Base-by-base conservation (phyloP, 2,329 filamentous ascomycete species). In the Macrophomina pseudophaseolina region DNA sequence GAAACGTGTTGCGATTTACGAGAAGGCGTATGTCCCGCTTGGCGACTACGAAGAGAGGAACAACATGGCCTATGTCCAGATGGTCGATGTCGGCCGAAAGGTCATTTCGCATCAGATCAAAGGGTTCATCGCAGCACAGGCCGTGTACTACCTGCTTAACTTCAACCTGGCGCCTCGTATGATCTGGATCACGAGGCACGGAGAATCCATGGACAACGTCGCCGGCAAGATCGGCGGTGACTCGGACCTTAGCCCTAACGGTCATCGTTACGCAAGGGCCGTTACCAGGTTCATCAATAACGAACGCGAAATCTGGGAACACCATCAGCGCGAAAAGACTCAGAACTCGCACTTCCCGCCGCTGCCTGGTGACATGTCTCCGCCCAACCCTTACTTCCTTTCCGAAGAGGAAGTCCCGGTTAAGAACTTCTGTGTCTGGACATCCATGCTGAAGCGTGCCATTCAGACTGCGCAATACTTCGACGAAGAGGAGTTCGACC, bases 351-450 rank as follows among this genome's bases (percentile, higher is more conserved):
- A 91, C 67, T 97, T 97, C 78, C 94, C 95, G n/a, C 94, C 95
- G 0, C 86, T 90, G 49, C 90, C 94, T 0, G 95, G 95, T 66
- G 94, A 97, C 79, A 91, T 91, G 70, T 98, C 95, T 0, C 95
- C 95, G 4, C 95, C 95, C 0, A 98, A 99, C 74, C 95, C 95
- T 0, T 92, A 97, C 75, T 90, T 90, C 71, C 79, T 80, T 64
- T 73, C 71, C 51, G 77, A 79, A 14, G 69, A 71, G 23, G 79
- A 80, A 33, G 71, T 85, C 35, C 87, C 91, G 35, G 86, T 91
- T 74, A 97, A 97, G 82, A 93, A 93, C 76, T 98, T 97, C 76
- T 99, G 95, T 78, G 92, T 99, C 16, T 99, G 95, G 95, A 97
- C 94, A 0, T 97, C 92, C 2, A 98, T 98, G 94, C 87, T 99